phyloP scores from a whole-genome alignment of 2,329 filamentous ascomycete species.

The Plenodomus lindquistii region DNA sequence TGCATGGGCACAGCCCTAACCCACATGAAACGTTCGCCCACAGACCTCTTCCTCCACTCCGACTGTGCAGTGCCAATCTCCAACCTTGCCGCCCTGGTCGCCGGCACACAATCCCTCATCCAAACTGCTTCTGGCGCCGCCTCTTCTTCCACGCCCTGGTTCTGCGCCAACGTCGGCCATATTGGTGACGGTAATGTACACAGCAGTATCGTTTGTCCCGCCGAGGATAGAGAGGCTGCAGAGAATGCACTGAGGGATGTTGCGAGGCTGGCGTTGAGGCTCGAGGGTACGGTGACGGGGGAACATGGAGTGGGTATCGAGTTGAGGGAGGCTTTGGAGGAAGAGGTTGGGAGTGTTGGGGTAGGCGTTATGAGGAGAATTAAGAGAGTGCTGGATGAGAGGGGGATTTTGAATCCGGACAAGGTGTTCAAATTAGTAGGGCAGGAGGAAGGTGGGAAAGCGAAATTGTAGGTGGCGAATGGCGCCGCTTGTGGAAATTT shows the following conservation, averaged over 20 bases:
- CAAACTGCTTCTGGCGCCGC: conserved; percentile 35
- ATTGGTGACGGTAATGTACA: conserved; percentile 64
- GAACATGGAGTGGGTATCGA: conserved; percentile 83
- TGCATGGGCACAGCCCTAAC: conserved; percentile 72
- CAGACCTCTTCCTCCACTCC: conserved; percentile 70
- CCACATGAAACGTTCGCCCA: conserved; percentile 61
- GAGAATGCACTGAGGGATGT: conserved; percentile 57
- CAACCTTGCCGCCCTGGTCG: conserved; percentile 70
- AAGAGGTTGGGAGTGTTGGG: conserved; percentile 73
- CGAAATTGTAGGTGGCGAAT: too few species aligned
- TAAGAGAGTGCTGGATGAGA: conserved; percentile 76
- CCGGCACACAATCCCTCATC: conserved; percentile 71
- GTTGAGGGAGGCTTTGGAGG: conserved; percentile 77
- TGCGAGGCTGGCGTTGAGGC: conserved; percentile 75
- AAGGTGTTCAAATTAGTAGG: conserved; percentile 61
- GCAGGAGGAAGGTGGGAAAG: neutral
- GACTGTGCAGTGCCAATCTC: conserved; percentile 79
- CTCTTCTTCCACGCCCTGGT: conserved; percentile 16
- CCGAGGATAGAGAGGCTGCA: conserved; percentile 24
- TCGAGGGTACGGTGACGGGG: conserved; percentile 83
- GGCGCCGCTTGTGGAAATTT: too few species aligned
- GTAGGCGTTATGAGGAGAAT: conserved; percentile 82
- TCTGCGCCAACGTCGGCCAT: conserved; percentile 65
- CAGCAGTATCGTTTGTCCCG: conserved; percentile 34
- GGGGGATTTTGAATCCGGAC: conserved; percentile 66